phyloP scores from a whole-genome alignment of 352 stramenopile species.

The Phytophthora fragariae region DNA sequence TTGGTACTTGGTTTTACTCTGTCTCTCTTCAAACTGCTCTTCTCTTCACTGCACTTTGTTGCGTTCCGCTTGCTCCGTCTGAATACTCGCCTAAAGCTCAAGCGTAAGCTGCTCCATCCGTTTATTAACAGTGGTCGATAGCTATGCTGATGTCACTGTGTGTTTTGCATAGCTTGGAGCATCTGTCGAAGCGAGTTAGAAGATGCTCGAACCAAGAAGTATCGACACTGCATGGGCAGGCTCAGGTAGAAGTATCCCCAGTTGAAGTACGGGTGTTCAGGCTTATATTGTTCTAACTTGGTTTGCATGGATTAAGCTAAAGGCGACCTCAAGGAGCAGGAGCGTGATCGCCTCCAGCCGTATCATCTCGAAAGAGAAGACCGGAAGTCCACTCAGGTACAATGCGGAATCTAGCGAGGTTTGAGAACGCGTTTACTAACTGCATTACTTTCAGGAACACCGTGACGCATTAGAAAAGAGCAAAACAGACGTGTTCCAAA shows the following conservation, averaged over 20 bases:
- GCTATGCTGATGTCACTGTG: neutral
- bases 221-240: conserved; percentile 53
- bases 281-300: no score
- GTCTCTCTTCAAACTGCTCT: neutral
- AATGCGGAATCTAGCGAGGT: neutral
- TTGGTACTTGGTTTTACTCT: neutral
- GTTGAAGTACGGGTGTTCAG: no score
- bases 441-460: conserved; percentile 8
- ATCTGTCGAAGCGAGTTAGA: conserved; percentile 46
- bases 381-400: conserved; percentile 53
- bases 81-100: conserved; percentile 28
- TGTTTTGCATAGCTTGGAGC: conserved; percentile 34
- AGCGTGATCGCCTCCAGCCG: conserved; percentile 53
- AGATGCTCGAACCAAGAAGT: conserved; percentile 40
- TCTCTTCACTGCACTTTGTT: conserved; percentile 1
- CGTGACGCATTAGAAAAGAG: conserved; percentile 34
- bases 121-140: neutral
- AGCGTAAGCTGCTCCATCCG: conserved; percentile 33
- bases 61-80: conserved; percentile 1
- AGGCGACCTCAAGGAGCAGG: conserved; percentile 54
- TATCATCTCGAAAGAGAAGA: conserved; percentile 48
- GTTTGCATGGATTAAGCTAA: conserved; percentile 38
- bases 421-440: neutral
- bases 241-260: conserved; percentile 38
- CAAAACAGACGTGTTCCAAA: conserved; percentile 53